These are phyloP conservation scores for Ophiostoma novo-ulmi DNA, from an alignment of 2,329 filamentous ascomycete genomes.

Conservation along the genomic window DNA sequence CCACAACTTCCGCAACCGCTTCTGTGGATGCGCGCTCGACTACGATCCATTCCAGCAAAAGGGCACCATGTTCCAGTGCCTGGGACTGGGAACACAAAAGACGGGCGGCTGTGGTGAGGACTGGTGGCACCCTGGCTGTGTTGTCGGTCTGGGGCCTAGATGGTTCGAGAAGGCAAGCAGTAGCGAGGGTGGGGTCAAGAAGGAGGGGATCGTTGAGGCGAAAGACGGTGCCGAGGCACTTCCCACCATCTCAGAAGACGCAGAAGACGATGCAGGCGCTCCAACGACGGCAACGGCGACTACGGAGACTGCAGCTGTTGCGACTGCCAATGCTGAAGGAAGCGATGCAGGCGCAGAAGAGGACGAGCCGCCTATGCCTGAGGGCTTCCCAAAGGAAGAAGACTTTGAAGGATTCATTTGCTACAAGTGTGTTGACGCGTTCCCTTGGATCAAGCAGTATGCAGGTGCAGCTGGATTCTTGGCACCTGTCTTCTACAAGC, in stretches of 20 bases:
- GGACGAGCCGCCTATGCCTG: constrained; percentile 61
- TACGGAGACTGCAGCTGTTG: neutral
- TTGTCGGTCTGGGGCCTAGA: constrained; percentile 71
- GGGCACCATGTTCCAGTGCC: constrained; percentile 96
- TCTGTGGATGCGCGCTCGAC: constrained; percentile 82
- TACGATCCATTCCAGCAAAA: constrained; percentile 88
- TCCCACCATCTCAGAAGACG: constrained; percentile 25
- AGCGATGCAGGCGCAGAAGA: constrained; percentile 29
- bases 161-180: constrained; percentile 56
- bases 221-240: constrained; percentile 5
- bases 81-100: constrained; percentile 74
- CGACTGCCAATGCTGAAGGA: constrained; percentile 30
- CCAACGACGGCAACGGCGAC: constrained; percentile 31
- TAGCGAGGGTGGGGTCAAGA: neutral
- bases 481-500: constrained; percentile 56
- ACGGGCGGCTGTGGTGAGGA: constrained; percentile 91
- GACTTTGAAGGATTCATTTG: constrained; percentile 87
- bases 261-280: constrained; percentile 29
- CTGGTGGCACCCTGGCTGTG: constrained; percentile 93
- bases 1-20: constrained; percentile 88
- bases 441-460: constrained; percentile 89
- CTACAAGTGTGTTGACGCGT: constrained; percentile 83
- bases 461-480: constrained; percentile 76
- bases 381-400: constrained; percentile 83
- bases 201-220: neutral